Evolutionary conservation across 192 early-diverging fungal genomes (phyloP).

Genomic region (Chytriomyces sp.): DNA sequence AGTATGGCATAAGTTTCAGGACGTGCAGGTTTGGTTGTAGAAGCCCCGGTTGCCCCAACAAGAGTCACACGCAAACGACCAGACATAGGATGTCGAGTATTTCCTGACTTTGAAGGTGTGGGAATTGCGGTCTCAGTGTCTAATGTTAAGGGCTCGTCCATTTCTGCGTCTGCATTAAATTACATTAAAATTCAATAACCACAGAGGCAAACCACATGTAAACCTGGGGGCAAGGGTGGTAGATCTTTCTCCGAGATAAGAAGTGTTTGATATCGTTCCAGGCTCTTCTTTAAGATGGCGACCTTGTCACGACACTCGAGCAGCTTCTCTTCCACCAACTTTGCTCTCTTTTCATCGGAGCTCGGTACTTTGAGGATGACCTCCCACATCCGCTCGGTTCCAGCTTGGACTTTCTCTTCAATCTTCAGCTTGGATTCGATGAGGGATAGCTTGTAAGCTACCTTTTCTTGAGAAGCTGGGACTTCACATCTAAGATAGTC

Average conservation of each 20-base stretch:
- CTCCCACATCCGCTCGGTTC: constrained; percentile 69
- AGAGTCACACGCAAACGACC: constrained; percentile 46
- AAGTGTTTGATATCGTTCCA: constrained; percentile 85
- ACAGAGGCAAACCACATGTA: neutral
- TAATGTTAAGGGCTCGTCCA: neutral
- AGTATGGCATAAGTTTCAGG: constrained; percentile 76
- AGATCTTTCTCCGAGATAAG: constrained; percentile 70
- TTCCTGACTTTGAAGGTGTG: constrained; percentile 4
- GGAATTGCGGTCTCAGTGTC: neutral
- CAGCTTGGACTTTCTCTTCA: constrained; percentile 86
- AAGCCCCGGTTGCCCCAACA: constrained; percentile 34
- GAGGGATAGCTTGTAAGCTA: constrained; percentile 76
- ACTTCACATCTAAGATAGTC: constrained; percentile 52
- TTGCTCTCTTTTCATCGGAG: constrained; percentile 32
- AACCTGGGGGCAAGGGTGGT: constrained; percentile 3
- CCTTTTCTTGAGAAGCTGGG: constrained; percentile 52
- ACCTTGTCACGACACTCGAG: constrained; percentile 51
- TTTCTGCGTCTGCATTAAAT: neutral
- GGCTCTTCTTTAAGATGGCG: constrained; percentile 42
- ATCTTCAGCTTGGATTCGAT: constrained; percentile 91
- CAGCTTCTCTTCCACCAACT: constrained; percentile 49
- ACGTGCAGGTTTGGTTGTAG: constrained; percentile 52
- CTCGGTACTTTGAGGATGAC: constrained; percentile 13
- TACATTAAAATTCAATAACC: neutral
- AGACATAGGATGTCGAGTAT: constrained; percentile 19